Percentiles rank a stretch among this genome's conserved stretches.
phyloP scores from a whole-genome alignment of 345 rosid species.

The Syzygium oleosum region DNA sequence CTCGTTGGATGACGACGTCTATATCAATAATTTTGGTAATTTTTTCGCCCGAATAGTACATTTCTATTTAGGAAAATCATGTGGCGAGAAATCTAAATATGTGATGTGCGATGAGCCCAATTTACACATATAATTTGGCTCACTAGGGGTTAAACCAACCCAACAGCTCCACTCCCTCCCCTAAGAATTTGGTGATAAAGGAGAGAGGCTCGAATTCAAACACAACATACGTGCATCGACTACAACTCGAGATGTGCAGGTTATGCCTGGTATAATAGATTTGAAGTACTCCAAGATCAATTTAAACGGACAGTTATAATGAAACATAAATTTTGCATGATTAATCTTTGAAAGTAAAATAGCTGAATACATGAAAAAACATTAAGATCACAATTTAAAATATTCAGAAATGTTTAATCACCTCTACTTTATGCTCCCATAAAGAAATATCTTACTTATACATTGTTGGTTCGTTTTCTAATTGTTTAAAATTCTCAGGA shows the following conservation, averaged over 20 bases:
- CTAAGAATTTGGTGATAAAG: neutral
- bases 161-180: neutral
- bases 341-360: no score
- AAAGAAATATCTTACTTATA: neutral
- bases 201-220: neutral
- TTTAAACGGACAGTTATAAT: no score
- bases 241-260: neutral
- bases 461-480: neutral
- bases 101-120: neutral
- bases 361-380: neutral
- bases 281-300: neutral
- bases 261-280: neutral
- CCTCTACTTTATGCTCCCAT: neutral
- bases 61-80: no score
- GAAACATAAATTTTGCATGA: neutral
- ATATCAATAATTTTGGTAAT: no score
- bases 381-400: neutral
- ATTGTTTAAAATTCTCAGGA: neutral
- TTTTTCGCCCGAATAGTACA: no score
- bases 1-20: no score
- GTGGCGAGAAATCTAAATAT: neutral
- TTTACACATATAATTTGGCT: neutral
- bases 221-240: neutral
- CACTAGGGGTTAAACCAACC: neutral
- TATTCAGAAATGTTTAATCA: neutral